These are phyloP conservation scores for Schrenkiella parvula DNA, from an alignment of 345 rosid species.

Conservation along the genomic window DNA sequence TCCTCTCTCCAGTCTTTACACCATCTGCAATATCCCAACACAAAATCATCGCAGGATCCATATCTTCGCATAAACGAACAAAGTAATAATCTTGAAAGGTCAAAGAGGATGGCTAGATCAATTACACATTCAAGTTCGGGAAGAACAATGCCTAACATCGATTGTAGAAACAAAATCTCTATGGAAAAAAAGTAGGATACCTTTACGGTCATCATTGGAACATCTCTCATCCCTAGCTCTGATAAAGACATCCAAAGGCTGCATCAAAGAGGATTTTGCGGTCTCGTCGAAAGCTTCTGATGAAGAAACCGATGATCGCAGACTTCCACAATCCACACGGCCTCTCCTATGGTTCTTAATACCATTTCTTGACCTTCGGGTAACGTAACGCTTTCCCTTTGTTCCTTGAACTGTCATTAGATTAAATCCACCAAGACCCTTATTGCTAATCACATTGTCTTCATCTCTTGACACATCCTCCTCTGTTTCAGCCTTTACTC, in stretches of 20 bases:
- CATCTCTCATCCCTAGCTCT: slow-evolving; percentile 27
- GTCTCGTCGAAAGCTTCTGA: slow-evolving; percentile 34
- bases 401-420: slow-evolving; percentile 6
- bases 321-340: slow-evolving; percentile 21
- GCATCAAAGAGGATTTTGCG: slow-evolving; percentile 10
- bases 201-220: slow-evolving; percentile 13
- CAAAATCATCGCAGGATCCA: neutral
- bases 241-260: slow-evolving; percentile 33
- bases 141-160: neutral
- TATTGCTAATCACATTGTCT: slow-evolving; percentile 13
- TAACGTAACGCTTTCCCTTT: slow-evolving; percentile 30
- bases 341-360: slow-evolving; percentile 41
- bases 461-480: slow-evolving; percentile 23
- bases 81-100: neutral
- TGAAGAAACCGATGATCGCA: slow-evolving; percentile 37
- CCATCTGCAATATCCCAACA: slow-evolving; percentile 16
- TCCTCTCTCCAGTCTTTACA: slow-evolving; percentile 27
- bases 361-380: slow-evolving; percentile 36
- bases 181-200: neutral
- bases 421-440: slow-evolving; percentile 9
- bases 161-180: neutral
- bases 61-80: neutral
- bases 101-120: neutral
- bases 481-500: slow-evolving; percentile 31
- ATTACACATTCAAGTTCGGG: neutral